Percentiles rank a stretch among this genome's conserved stretches.
Conservation (phyloP, 1,284 basidiomycete species). For the Naganishia sp. region DNA sequence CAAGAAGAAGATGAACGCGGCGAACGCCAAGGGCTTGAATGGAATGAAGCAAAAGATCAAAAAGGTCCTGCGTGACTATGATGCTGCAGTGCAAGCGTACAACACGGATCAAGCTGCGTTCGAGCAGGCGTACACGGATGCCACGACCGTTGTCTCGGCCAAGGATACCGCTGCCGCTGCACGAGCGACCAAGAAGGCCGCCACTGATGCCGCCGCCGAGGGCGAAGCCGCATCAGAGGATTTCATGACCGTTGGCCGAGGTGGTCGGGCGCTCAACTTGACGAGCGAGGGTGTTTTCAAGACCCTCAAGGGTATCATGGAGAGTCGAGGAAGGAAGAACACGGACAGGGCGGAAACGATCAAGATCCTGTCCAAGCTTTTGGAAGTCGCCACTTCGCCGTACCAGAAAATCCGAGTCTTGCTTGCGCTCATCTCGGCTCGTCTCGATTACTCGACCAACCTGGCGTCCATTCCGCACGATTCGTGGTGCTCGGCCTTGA, state of each 20-base stretch:
- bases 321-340: conserved; percentile 66
- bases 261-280: conserved; percentile 79
- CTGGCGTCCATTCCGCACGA: conserved; percentile 84
- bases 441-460: conserved; percentile 78
- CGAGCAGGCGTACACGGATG: conserved; percentile 69
- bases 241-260: conserved; percentile 90
- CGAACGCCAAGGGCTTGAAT: conserved; percentile 89
- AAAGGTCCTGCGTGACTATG: conserved; percentile 87
- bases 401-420: conserved; percentile 96
- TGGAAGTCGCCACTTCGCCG: conserved; percentile 76
- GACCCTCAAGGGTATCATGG: conserved; percentile 85
- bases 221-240: conserved; percentile 59
- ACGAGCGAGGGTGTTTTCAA: conserved; percentile 92
- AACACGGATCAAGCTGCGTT: conserved; percentile 85
- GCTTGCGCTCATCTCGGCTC: conserved; percentile 87
- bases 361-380: conserved; percentile 81
- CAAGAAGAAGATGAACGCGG: conserved; percentile 98
- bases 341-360: conserved; percentile 96
- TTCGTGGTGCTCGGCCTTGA: conserved; percentile 83
- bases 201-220: conserved; percentile 48
- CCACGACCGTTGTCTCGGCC: conserved; percentile 56
- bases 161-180: conserved; percentile 58
- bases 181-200: conserved; percentile 40
- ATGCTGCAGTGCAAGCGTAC: conserved; percentile 75
- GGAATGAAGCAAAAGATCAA: conserved; percentile 97